These are phyloP conservation scores for Wallemia ichthyophaga DNA, from an alignment of 1,284 basidiomycete genomes.

Conservation along the genomic window DNA sequence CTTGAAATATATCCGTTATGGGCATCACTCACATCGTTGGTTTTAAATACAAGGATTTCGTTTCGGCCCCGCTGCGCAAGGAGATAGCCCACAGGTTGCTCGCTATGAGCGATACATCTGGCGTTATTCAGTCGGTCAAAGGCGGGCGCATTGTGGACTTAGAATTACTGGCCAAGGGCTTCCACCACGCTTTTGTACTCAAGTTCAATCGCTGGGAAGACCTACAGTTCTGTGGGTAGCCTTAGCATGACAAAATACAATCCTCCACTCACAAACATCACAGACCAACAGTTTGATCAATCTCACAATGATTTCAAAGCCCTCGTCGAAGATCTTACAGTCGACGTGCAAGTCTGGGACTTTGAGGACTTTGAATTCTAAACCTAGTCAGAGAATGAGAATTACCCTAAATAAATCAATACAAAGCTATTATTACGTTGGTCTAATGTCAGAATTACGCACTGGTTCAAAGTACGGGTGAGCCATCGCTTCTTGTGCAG, in stretches of 20 bases:
- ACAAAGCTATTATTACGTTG: neutral
- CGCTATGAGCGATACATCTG: neutral
- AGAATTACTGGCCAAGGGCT: neutral
- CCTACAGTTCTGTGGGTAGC: neutral
- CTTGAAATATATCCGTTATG: neutral
- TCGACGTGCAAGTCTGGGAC: constrained; percentile 5
- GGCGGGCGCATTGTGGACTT: neutral
- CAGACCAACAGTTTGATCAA: constrained; percentile 2
- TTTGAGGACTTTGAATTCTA: constrained; percentile 5
- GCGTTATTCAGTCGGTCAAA: neutral
- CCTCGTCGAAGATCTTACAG: neutral
- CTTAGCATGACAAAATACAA: no score
- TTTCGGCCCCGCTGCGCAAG: neutral
- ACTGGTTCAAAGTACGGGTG: constrained; percentile 45
- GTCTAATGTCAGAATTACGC: neutral
- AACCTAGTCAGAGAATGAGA: neutral
- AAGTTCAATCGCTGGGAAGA: neutral
- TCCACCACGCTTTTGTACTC: neutral
- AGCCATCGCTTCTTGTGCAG: constrained; percentile 61
- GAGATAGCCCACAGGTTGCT: neutral
- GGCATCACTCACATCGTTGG: neutral
- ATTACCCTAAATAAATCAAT: neutral
- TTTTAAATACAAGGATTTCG: neutral
- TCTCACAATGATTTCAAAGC: constrained; percentile 5
- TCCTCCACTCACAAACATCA: no score